phyloP scores from a whole-genome alignment of 2,329 filamentous ascomycete species.

The Magnaporthales sp. region DNA sequence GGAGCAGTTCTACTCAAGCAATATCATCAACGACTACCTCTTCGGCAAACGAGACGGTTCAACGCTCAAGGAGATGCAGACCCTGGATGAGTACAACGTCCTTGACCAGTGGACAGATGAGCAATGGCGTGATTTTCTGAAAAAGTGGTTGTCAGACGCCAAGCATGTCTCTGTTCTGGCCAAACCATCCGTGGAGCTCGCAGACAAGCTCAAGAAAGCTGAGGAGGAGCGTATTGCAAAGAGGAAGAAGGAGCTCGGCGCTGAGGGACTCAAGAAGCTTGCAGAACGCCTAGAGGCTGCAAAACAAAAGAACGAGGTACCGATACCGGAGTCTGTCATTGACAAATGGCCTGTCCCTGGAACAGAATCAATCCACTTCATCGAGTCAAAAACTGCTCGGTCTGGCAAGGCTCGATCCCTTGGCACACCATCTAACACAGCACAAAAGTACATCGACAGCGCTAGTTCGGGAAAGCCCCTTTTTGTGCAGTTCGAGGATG shows the following conservation, averaged over 20 bases:
- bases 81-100: slow-evolving; percentile 52
- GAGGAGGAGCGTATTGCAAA: slow-evolving; percentile 72
- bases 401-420: slow-evolving; percentile 68
- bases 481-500: slow-evolving; percentile 95
- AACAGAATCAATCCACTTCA: slow-evolving; percentile 90
- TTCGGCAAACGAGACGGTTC: slow-evolving; percentile 83
- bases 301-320: slow-evolving; percentile 79
- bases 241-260: slow-evolving; percentile 69
- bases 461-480: slow-evolving; percentile 54
- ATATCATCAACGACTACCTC: slow-evolving; percentile 85
- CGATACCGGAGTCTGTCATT: slow-evolving; percentile 76
- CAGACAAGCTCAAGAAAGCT: slow-evolving; percentile 71
- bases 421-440: slow-evolving; percentile 56
- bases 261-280: slow-evolving; percentile 71
- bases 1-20: slow-evolving; percentile 71
- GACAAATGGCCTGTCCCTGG: slow-evolving; percentile 74
- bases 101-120: slow-evolving; percentile 73
- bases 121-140: slow-evolving; percentile 76
- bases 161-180: slow-evolving; percentile 83
- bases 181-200: slow-evolving; percentile 71
- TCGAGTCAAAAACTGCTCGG: slow-evolving; percentile 75
- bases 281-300: slow-evolving; percentile 70
- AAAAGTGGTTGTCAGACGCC: slow-evolving; percentile 77
- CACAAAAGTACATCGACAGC: slow-evolving; percentile 69
- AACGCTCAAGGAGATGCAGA: slow-evolving; percentile 53